Evolutionary conservation across 2,329 filamentous ascomycete genomes (phyloP).

Genomic region (Penicillium sp.): DNA sequence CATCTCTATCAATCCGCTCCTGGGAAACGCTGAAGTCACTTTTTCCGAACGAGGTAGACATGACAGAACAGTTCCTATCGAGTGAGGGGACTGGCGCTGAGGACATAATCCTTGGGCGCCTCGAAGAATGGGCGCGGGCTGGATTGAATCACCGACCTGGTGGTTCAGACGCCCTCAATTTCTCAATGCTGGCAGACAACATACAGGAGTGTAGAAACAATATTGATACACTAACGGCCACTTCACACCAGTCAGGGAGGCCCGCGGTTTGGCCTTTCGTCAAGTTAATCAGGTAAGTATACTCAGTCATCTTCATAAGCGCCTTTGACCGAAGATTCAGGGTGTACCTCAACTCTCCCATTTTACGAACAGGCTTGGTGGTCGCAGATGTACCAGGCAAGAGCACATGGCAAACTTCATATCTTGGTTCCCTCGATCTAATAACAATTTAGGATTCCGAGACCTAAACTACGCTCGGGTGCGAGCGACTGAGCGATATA

Average conservation of each 20-base stretch:
- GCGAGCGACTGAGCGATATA: constrained; percentile 28
- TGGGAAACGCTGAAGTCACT: constrained; percentile 24
- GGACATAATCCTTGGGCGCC: constrained; percentile 8
- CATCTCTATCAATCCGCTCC: constrained; percentile 14
- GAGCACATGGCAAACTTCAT: neutral
- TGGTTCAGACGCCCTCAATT: constrained; percentile 12
- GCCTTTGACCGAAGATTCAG: constrained; percentile 14
- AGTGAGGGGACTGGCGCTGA: constrained; percentile 8
- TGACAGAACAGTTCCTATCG: constrained; percentile 23
- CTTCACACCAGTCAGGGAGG: neutral
- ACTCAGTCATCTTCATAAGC: neutral
- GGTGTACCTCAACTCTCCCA: constrained; percentile 26
- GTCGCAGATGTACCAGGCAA: constrained; percentile 31
- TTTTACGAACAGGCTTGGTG: constrained; percentile 27
- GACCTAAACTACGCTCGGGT: constrained; percentile 29
- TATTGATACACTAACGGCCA: constrained; percentile 24
- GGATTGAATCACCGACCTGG: constrained; percentile 19
- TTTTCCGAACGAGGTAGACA: constrained; percentile 18
- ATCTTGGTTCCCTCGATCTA: neutral
- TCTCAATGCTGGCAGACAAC: constrained; percentile 6
- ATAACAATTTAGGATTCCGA: constrained; percentile 22
- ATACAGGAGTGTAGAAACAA: constrained; percentile 20
- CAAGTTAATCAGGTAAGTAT: constrained; percentile 26
- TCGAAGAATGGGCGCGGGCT: constrained; percentile 19
- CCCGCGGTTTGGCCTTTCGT: constrained; percentile 30